phyloP scores from a whole-genome alignment of 257 asterid species.

The Nicotiana attenuata region DNA sequence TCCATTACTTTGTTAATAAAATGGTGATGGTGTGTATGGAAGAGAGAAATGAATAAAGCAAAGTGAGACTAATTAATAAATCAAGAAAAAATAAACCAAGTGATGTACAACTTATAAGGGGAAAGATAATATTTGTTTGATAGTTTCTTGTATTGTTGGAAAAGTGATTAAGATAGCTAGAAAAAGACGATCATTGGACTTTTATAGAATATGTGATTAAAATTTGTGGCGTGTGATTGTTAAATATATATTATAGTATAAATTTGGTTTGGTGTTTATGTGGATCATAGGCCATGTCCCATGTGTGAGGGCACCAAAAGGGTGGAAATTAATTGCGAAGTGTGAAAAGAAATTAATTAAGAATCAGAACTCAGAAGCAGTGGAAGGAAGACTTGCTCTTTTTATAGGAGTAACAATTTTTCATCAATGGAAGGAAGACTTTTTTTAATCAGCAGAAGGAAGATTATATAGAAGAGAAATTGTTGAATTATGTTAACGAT shows the following conservation, averaged over 20 bases:
- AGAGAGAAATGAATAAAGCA: too few relatives aligned
- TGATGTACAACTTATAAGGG: not conserved
- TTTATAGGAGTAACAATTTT: not conserved
- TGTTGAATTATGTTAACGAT: not conserved
- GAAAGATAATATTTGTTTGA: not conserved
- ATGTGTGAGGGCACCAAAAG: not conserved
- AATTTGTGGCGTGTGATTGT: not conserved
- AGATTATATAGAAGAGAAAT: not conserved
- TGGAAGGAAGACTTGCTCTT: not conserved
- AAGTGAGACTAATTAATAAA: too few relatives aligned
- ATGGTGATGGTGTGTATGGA: too few relatives aligned
- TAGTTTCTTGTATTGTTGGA: not conserved
- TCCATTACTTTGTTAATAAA: conserved; percentile 33
- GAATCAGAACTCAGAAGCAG: not conserved
- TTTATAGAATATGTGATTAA: not conserved
- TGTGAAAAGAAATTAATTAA: not conserved
- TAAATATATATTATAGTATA: not conserved
- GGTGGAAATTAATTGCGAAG: not conserved
- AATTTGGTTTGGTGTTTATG: not conserved
- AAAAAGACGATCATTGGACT: not conserved
- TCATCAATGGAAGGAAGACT: not conserved
- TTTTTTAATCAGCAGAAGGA: too few relatives aligned
- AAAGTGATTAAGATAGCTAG: not conserved
- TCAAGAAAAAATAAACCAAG: too few relatives aligned
- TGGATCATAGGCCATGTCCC: not conserved